phyloP scores from a whole-genome alignment of 768 basidiomycete genomes.

The Hygrophoropsis aurantiaca region DNA sequence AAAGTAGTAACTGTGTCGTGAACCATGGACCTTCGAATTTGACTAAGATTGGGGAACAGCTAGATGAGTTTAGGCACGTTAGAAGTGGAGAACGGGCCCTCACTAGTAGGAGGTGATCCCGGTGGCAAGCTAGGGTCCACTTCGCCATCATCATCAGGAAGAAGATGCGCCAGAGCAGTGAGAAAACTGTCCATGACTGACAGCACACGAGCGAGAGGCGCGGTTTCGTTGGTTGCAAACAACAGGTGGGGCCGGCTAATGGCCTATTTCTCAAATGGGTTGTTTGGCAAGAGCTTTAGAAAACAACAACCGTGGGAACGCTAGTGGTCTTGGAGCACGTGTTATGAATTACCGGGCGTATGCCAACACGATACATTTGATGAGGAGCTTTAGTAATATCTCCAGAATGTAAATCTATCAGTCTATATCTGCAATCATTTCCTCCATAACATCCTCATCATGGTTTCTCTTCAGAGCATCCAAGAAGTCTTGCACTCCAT shows the following conservation, averaged over 20 bases:
- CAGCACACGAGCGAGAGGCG: neutral
- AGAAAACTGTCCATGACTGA: constrained; percentile 13
- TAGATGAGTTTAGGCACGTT: constrained; percentile 4
- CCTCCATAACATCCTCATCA: constrained; percentile 56
- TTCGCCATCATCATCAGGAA: constrained; percentile 34
- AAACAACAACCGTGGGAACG: constrained; percentile 16
- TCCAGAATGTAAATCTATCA: too few relatives aligned
- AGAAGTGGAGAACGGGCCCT: constrained; percentile 22
- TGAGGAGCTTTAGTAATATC: too few relatives aligned
- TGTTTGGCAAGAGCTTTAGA: constrained; percentile 20
- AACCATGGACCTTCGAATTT: constrained; percentile 96
- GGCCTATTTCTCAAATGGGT: constrained; percentile 14
- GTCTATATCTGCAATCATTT: constrained; percentile 35
- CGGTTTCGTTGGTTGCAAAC: neutral
- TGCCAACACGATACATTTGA: too few relatives aligned
- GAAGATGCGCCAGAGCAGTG: constrained; percentile 18
- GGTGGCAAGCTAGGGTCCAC: constrained; percentile 51
- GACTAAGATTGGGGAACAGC: constrained; percentile 37
- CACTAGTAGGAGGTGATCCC: constrained; percentile 64
- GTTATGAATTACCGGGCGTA: too few relatives aligned
- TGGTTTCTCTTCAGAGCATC: constrained; percentile 56
- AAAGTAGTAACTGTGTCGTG: constrained; percentile 82
- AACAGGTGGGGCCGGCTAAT: neutral
- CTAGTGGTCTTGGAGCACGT: too few relatives aligned
- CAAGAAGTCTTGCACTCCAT: constrained; percentile 57